Evolutionary conservation across 2,329 filamentous ascomycete genomes (phyloP).

Genomic region (Fusarium longipes): DNA sequence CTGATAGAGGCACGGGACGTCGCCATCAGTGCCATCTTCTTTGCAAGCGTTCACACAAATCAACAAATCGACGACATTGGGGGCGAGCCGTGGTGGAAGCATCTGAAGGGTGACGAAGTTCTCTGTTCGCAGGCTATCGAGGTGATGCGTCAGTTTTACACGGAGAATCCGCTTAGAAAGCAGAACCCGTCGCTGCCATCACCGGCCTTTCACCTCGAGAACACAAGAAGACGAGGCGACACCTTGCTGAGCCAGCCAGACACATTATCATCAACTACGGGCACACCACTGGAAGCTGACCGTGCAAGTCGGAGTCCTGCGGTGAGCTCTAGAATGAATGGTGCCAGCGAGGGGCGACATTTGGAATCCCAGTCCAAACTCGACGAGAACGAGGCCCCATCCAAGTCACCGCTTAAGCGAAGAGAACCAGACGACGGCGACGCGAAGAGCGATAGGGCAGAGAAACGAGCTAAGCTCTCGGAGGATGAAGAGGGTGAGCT

Average conservation of each 20-base stretch:
- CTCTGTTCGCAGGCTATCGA: constrained; percentile 80
- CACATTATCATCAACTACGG: constrained; percentile 60
- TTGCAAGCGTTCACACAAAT: constrained; percentile 79
- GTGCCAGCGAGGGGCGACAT: constrained; percentile 50
- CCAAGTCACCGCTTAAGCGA: constrained; percentile 56
- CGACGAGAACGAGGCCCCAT: constrained; percentile 47
- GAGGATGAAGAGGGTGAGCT: constrained; percentile 64
- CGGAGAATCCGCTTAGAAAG: constrained; percentile 71
- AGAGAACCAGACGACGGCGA: constrained; percentile 54
- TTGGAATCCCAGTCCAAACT: constrained; percentile 54
- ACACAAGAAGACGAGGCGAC: constrained; percentile 63
- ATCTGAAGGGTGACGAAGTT: constrained; percentile 75
- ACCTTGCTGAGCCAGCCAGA: constrained; percentile 56
- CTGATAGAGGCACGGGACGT: constrained; percentile 83
- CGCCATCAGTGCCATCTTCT: constrained; percentile 87
- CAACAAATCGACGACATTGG: constrained; percentile 81
- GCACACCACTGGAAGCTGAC: constrained; percentile 61
- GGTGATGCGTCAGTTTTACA: constrained; percentile 77
- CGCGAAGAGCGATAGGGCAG: constrained; percentile 51
- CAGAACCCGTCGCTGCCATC: constrained; percentile 65
- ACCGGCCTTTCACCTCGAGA: constrained; percentile 67
- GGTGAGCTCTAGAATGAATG: constrained; percentile 55
- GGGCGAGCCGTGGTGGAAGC: constrained; percentile 88
- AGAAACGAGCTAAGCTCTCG: constrained; percentile 59
- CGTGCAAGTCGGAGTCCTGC: constrained; percentile 64